Evolutionary conservation across 108 stramenopile species (phyloP).

Genomic region (Tribonema minus): DNA sequence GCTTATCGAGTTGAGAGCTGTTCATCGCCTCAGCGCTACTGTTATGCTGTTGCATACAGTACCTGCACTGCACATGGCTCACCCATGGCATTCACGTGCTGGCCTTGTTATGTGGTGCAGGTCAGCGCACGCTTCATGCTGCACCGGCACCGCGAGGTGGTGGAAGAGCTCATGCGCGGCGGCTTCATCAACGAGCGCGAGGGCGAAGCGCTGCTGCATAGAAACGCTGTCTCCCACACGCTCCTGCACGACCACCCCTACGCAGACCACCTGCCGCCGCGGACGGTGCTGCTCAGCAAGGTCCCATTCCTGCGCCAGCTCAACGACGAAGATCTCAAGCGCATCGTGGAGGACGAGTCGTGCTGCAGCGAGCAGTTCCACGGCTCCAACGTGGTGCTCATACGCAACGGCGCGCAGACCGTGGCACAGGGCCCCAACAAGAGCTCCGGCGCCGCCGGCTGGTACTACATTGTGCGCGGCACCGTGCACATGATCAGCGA

Average conservation of each 20-base stretch:
- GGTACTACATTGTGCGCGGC: constrained; percentile 30
- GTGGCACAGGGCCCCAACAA: constrained; percentile 1
- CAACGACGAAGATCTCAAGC: not conserved
- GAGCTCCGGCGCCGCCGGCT: not conserved
- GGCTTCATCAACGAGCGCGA: constrained; percentile 25
- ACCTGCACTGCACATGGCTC: too few species aligned
- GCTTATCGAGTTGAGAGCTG: too few species aligned
- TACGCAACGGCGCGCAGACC: not conserved
- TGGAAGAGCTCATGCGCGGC: constrained; percentile 1
- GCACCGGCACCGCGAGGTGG: constrained; percentile 16
- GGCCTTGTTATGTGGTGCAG: too few species aligned
- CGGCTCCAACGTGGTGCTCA: constrained; percentile 19
- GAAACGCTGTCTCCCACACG: constrained; percentile 9
- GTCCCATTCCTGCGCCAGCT: constrained; percentile 15
- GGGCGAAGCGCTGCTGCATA: constrained; percentile 2
- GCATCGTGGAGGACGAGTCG: not conserved
- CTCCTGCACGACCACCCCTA: constrained; percentile 31
- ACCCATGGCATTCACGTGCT: too few species aligned
- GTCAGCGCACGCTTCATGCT: constrained; percentile 18
- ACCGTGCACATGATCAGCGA: constrained; percentile 21
- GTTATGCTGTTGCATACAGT: too few species aligned
- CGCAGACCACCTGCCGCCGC: constrained; percentile 21
- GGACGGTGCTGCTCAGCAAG: constrained; percentile 15
- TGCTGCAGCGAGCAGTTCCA: constrained; percentile 24
- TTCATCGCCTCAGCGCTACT: too few species aligned